These are phyloP conservation scores for Arachnopeziza araneosa DNA, from an alignment of 2,329 filamentous ascomycete species.

Conservation along the genomic window DNA sequence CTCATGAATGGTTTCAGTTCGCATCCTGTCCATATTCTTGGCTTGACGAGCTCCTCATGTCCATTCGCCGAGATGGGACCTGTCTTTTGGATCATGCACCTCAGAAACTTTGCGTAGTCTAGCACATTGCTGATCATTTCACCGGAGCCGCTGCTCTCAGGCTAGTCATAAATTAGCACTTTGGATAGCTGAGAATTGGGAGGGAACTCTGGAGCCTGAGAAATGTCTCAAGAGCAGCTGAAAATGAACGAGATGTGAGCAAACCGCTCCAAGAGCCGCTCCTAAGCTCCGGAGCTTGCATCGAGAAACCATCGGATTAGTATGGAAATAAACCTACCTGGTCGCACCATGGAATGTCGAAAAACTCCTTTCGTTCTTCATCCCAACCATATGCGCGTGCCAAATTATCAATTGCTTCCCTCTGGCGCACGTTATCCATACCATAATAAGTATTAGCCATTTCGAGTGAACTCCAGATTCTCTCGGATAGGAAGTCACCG, in stretches of 20 bases:
- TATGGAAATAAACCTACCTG: too few relatives aligned
- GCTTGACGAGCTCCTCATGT: conserved; percentile 15
- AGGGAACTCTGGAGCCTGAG: too few relatives aligned
- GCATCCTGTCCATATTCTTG: conserved; percentile 9
- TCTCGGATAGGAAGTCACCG: conserved; percentile 34
- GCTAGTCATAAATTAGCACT: too few relatives aligned
- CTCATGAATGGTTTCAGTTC: conserved; percentile 5
- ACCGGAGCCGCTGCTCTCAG: conserved; percentile 14
- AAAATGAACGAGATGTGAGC: too few relatives aligned
- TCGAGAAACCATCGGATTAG: too few relatives aligned
- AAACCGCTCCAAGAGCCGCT: too few relatives aligned
- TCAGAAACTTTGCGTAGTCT: conserved; percentile 14
- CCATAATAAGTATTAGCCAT: conserved; percentile 38
- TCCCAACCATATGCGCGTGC: conserved; percentile 12
- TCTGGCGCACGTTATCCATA: background rate
- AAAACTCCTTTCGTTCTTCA: conserved; percentile 1
- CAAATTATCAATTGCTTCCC: background rate
- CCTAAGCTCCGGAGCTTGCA: too few relatives aligned
- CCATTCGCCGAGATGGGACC: conserved; percentile 12
- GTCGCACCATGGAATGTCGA: conserved; percentile 6
- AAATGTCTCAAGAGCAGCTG: too few relatives aligned
- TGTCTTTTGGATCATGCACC: conserved; percentile 12
- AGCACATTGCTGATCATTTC: conserved; percentile 11
- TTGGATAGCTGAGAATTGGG: too few relatives aligned
- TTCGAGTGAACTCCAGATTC: conserved; percentile 39